Base-by-base conservation (phyloP, 345 rosid genomes). In the Aethionema arabicum region DNA sequence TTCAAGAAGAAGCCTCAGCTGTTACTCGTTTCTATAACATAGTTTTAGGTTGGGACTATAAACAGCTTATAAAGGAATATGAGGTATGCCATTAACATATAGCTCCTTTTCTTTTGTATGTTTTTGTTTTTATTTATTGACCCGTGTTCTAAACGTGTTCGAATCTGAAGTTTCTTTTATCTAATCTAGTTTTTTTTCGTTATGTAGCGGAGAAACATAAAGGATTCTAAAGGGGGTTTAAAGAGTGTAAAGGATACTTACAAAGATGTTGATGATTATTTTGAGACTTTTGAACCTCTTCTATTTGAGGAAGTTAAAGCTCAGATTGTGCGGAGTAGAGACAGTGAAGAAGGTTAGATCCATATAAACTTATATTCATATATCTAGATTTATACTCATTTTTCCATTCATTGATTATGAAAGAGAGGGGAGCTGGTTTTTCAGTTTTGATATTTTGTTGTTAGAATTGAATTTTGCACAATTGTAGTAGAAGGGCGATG, bases 221-320 rank as follows among this genome's bases (percentile, higher is more conserved):
- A 72, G 59, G 72, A 56, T 15, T 62, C 56, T 52, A 60, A 52
- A 52, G 67, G 54, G 51, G 80, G 71, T 51, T 51, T 89, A 33
- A 81, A 63, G 42, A 52, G 74, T 67, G 97, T 85, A 59, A 84
- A 92, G 74, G 67, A 79, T 68, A 76, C 83, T 2, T 92, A 82
- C 70, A 76, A 66, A 59, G 87, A 82, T 56, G 81, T 79, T 29
- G 91, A 82, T 68, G 97, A 92, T 68, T 89, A 92, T 59, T 74
- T 89, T 27, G 78, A 82, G 31, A 85, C 93, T 58, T 84, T 85
- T 68, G 98, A 92, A 79, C 93, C 95, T 2, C 84, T 92, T 16
- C 77, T 92, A 61, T 84, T 92, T 32, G 98, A 92, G 71, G 98
- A 92, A 80, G 90, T 85, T 29, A 92, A 87, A 74, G 88, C 98